A percentile compares a stretch with the other conserved stretches of the same genome.
Conservation (phyloP, 2,329 filamentous ascomycete genomes). For the Salinomyces thailandicus region DNA sequence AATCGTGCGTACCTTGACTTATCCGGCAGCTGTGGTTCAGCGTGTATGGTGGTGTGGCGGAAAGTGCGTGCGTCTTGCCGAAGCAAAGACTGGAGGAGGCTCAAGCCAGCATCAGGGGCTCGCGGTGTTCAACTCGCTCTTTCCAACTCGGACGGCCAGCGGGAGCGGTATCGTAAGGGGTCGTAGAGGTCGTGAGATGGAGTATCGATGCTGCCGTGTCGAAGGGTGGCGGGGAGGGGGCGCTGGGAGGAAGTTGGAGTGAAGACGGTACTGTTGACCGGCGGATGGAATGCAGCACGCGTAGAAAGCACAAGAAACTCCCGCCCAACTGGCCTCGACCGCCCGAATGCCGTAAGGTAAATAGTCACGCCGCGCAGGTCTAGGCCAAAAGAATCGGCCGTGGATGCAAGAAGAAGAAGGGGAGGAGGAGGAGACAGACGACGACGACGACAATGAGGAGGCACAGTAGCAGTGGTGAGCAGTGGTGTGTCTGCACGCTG, state of each 20-base stretch:
- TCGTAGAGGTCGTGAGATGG: slow-evolving; percentile 1
- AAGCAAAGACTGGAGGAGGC: slow-evolving; percentile 1
- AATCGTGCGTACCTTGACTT: too few relatives aligned
- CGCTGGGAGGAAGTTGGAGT: neutral
- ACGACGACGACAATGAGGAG: neutral
- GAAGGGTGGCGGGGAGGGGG: neutral
- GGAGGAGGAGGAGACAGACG: neutral
- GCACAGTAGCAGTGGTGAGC: neutral
- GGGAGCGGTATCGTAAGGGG: neutral
- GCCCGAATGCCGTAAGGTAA: too few relatives aligned
- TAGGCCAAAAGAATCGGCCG: too few relatives aligned
- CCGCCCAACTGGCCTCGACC: too few relatives aligned
- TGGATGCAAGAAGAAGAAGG: neutral
- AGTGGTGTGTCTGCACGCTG: neutral
- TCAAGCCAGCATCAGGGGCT: neutral
- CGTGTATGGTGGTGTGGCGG: neutral
- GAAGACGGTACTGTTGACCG: too few relatives aligned
- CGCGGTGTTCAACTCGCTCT: neutral
- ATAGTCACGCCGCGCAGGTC: too few relatives aligned
- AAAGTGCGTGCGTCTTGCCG: neutral
- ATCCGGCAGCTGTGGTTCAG: neutral
- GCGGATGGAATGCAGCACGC: neutral
- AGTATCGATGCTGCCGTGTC: neutral
- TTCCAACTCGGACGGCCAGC: neutral
- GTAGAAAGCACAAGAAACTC: neutral